Evolutionary conservation across 2,329 filamentous ascomycete genomes (phyloP), one percentile per base, ranked within the genome.

Genomic region (Ascochyta viciae-villosae): DNA sequence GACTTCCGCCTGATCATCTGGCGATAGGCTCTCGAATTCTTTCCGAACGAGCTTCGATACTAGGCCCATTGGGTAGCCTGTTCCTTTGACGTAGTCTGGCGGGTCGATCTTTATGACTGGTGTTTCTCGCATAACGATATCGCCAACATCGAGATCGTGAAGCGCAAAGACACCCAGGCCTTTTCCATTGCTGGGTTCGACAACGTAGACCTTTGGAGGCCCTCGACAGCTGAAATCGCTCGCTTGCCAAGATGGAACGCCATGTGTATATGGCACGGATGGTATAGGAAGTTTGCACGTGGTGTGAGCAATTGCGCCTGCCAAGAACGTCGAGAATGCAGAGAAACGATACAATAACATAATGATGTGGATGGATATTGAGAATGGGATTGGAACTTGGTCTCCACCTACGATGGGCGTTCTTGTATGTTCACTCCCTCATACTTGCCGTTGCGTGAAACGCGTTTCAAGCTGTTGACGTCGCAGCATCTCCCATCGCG

Each of bases 161-260:
- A 65, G 64, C 2, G 78, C 78, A 46, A 80, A 78, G 5, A 78
- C 70, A 24, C 79, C 79, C 7, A 80, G 63, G 2, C 79, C 79
- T 63, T 78, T 80, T 10, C 74, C 73, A 0, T 69, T 65, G n/a
- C 74, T 74, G 2, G 63, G 61, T 7, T 54, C 50, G 41, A 78
- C 67, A 7, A 64, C 56, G 42, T 67, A 74, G 50, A 67, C 50
- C 19, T 62, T 53, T n/a, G 67, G 63, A 10, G 68, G 60, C 5
- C 65, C 69, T 6, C 35, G 38, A 39, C 72, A 76, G 12, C 58
- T 58, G 31, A 50, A 57, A n/a, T 68, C 48, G 10, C 56, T 46
- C 6, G 60, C 58, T 7, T 59, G 52, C 60, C 58, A 66, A 46
- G 60, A 54, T 35, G 64, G 55, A 6, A 57, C 37, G 9, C 50